Evolutionary conservation across 2,329 filamentous ascomycete genomes (phyloP).

Genomic region (Beauveria pseudobassiana): DNA sequence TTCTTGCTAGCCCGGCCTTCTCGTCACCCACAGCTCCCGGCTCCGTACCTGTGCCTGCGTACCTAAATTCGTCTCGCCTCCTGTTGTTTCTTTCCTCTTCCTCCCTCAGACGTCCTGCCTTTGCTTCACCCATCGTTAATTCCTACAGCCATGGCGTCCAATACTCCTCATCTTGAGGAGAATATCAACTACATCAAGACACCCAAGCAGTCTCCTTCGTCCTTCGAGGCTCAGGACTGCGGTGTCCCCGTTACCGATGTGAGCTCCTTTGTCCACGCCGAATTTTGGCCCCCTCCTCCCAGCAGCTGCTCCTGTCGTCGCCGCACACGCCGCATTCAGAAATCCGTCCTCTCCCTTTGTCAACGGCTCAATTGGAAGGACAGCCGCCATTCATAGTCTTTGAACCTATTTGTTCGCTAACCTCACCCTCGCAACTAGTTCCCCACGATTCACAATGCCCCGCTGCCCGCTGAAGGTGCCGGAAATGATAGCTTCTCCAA

Average conservation of each 20-base stretch:
- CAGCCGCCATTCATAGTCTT: not conserved
- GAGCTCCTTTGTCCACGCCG: conserved; percentile 26
- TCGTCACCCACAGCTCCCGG: not conserved
- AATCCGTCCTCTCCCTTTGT: not conserved
- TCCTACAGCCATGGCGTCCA: conserved; percentile 11
- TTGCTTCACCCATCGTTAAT: conserved; percentile 1
- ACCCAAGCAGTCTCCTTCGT: conserved; percentile 35
- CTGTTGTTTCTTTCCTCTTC: conserved; percentile 1
- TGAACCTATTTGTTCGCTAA: not conserved
- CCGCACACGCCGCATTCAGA: not conserved
- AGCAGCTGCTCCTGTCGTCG: not conserved
- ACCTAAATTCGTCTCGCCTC: conserved; percentile 6
- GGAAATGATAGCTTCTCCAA: conserved; percentile 87
- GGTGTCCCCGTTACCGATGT: conserved; percentile 35
- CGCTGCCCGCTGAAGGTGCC: conserved; percentile 81
- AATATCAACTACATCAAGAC: conserved; percentile 26
- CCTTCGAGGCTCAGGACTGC: conserved; percentile 63
- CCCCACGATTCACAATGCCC: conserved; percentile 83
- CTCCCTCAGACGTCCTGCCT: conserved; percentile 2
- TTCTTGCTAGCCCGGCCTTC: not conserved
- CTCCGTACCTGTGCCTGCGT: not conserved
- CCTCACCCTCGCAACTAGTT: conserved; percentile 17
- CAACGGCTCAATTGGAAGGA: not conserved
- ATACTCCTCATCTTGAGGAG: conserved; percentile 8
- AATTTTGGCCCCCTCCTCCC: not conserved